Conservation (phyloP, 2,329 filamentous ascomycete species). For the Monosporascus sp. region DNA sequence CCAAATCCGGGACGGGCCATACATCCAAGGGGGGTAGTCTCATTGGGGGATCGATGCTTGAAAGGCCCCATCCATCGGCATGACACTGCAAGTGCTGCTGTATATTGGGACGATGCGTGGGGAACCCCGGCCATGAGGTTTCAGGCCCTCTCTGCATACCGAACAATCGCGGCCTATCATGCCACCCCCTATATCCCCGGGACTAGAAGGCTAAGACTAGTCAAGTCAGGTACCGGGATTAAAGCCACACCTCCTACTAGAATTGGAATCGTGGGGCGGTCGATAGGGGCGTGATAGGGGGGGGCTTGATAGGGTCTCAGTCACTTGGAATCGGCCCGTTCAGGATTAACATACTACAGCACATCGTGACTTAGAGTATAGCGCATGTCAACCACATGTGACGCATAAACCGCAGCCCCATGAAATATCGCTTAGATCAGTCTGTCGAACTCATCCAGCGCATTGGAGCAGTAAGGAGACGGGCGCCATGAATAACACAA, state of each 20-base stretch:
- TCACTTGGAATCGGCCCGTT: constrained; percentile 6
- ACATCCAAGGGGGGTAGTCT: neutral
- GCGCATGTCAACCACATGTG: neutral
- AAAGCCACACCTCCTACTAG: constrained; percentile 19
- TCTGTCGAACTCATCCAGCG: too few species aligned
- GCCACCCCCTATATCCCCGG: constrained; percentile 2
- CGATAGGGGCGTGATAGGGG: constrained; percentile 18
- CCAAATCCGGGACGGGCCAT: neutral
- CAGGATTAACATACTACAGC: constrained; percentile 10
- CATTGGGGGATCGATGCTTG: constrained; percentile 8
- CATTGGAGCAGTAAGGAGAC: too few species aligned
- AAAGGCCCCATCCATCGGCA: constrained; percentile 16
- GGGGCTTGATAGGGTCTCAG: constrained; percentile 15
- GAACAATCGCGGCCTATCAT: neutral
- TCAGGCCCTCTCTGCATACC: neutral
- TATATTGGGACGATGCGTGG: constrained; percentile 1
- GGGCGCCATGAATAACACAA: neutral
- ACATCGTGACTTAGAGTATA: neutral
- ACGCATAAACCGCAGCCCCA: neutral
- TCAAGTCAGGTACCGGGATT: constrained; percentile 9
- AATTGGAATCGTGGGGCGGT: constrained; percentile 24
- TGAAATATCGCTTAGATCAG: neutral
- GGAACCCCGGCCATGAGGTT: neutral
- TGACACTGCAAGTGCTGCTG: constrained; percentile 12
- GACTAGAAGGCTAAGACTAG: constrained; percentile 4